Evolutionary conservation across 805 yeast genomes (phyloP), one percentile per base, ranked within the genome.

Genomic region (Wickerhamomyces rabaulensis): DNA sequence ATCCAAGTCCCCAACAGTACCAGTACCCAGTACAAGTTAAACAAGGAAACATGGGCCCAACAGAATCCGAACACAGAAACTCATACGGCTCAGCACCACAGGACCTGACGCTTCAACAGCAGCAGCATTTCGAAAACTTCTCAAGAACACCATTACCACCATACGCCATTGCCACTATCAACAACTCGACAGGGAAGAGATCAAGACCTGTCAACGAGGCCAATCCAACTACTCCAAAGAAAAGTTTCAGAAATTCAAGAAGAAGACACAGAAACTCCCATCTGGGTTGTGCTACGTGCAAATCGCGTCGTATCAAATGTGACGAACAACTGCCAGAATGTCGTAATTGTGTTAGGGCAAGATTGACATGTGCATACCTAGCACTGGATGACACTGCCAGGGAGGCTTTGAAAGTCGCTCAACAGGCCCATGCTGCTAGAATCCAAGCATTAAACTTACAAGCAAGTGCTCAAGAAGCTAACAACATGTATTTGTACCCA

Each of bases 271-370:
- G 82, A 48, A 83, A 83, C 65, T 81, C 87, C 7, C 89, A 83
- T 56, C 60, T 77, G 44, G 92, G 94, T n/a, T 85, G 94, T 64
- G 80, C 78, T 3, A 79, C 82, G 19, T 81, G 87, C 62, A 80
- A 81, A 55, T 68, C 71, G 42, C 71, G 87, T 37, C 68, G 84
- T 36, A 78, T 81, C 58, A 82, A 81, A 54, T 81, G 87, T 61
- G 85, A 82, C 61, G 87, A 82, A 60, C 65, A 68, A 26, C 66
- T 78, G n/a, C 87, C 86, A 2, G 65, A 68, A 42, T 82, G 88
- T 55, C 62, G 64, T 43, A 80, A 79, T 55, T 82, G 87, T 58
- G 53, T 65, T 27, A 69, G 76, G 52, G 69, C 71, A 44, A 71
- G 73, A 45, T 62, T 74, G 19, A 61, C 62, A 16, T 78, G 83